Percentiles rank a stretch among this genome's conserved stretches.
These are phyloP conservation scores for Corallochytrium limacisporum DNA, from an alignment of 78 protist species.

Conservation along the genomic window DNA sequence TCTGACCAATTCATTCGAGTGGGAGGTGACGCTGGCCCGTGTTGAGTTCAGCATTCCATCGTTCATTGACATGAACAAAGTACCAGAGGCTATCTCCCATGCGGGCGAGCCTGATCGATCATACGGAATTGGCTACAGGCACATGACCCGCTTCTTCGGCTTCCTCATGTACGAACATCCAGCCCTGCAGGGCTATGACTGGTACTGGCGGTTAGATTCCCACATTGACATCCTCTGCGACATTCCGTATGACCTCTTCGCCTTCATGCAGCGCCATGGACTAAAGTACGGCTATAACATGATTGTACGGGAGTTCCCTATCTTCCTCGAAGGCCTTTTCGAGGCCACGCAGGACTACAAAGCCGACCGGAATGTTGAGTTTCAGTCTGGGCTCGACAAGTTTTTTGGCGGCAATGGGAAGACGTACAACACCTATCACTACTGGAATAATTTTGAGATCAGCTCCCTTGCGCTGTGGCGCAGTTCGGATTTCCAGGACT, in stretches of 20 bases:
- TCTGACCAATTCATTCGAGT: too few relatives aligned
- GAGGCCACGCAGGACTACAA: too few relatives aligned
- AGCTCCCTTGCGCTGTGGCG: neutral
- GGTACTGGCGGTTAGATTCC: neutral
- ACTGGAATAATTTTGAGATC: conserved; percentile 5
- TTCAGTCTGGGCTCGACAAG: too few relatives aligned
- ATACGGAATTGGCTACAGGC: conserved; percentile 2
- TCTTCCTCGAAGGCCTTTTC: too few relatives aligned
- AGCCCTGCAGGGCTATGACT: neutral
- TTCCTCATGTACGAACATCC: neutral
- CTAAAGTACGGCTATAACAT: conserved; percentile 5
- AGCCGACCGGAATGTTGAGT: too few relatives aligned
- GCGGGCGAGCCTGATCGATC: neutral
- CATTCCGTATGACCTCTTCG: neutral
- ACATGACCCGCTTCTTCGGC: conserved; percentile 6
- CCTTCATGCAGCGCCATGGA: neutral
- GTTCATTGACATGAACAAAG: neutral
- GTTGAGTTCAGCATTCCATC: too few relatives aligned
- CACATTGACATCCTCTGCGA: conserved; percentile 9
- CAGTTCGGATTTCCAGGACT: neutral
- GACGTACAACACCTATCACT: neutral
- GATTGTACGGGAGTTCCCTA: too few relatives aligned
- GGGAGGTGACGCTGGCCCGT: too few relatives aligned
- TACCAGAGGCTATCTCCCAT: too few relatives aligned
- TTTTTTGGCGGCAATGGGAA: too few relatives aligned